Conservation (phyloP, 1,284 basidiomycete species). For the Quambalaria eucalypti region DNA sequence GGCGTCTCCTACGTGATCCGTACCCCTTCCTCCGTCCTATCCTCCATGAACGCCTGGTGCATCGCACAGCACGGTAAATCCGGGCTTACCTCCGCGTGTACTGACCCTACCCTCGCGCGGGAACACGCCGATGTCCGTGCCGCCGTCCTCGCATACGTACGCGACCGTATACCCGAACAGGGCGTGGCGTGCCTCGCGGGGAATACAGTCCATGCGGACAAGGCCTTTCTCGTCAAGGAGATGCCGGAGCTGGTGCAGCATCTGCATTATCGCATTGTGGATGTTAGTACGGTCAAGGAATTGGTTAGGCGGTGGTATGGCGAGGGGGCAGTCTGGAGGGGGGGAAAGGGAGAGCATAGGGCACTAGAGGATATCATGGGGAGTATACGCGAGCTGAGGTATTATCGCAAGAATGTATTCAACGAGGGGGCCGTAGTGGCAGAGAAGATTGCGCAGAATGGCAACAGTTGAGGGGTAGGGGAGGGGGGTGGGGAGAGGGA, state of each 20-base stretch:
- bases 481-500: not conserved
- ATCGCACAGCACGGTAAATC: slow-evolving; percentile 8
- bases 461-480: not conserved
- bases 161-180: slow-evolving; percentile 49
- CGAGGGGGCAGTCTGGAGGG: slow-evolving; percentile 43
- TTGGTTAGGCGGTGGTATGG: slow-evolving; percentile 69
- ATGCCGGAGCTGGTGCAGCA: slow-evolving; percentile 58
- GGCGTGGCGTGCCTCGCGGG: slow-evolving; percentile 64
- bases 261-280: slow-evolving; percentile 54
- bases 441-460: not conserved
- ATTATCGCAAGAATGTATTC: slow-evolving; percentile 49
- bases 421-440: no score
- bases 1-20: slow-evolving; percentile 63
- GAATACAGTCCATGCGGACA: slow-evolving; percentile 70
- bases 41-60: slow-evolving; percentile 47
- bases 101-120: slow-evolving; percentile 1
- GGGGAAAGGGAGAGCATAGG: slow-evolving; percentile 35
- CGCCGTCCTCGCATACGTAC: slow-evolving; percentile 50
- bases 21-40: slow-evolving; percentile 58
- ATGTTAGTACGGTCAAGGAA: slow-evolving; percentile 61
- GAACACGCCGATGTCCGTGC: slow-evolving; percentile 47
- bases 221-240: slow-evolving; percentile 61
- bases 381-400: slow-evolving; percentile 57
- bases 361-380: slow-evolving; percentile 67
- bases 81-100: slow-evolving; percentile 28